Base-by-base conservation (phyloP, 2,329 filamentous ascomycete species). In the Calonectria henricotiae region DNA sequence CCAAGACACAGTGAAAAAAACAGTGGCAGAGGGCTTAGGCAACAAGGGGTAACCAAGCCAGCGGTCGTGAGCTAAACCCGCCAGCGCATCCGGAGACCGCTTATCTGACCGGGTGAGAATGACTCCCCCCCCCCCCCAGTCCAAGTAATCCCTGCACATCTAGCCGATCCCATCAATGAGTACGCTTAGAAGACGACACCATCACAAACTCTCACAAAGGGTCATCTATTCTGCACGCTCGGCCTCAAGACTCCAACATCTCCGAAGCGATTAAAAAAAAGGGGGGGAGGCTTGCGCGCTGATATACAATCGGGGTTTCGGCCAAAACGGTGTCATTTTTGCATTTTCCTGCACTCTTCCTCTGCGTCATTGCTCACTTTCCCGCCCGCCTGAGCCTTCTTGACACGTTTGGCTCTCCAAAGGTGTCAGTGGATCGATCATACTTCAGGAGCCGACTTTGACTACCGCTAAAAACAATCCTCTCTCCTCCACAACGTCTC, bases 351-450 rank as follows among this genome's bases (percentile, higher is more conserved):
- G 68, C 62, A 63, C 27, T 43, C 27, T 43, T 67, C 70, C 35
- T 54, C 65, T 63, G 68, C 75, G 72, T 71, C 76, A 73, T 55
- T 37, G 51, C 27, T 69, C 62, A 61, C 49, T 46, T 13, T 55
- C 51, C 51, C 32, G 32, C 51, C 51, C 4, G 30, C 51, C 32
- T 37, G 32, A 37, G 51, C 9, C 51, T 55, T 78, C 73, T 78
- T 76, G 76, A 77, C 76, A 78, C 75, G 76, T 78, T 69, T 55
- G 68, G 71, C 70, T 62, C 55, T 30, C 27, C 4, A 67, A 67
- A 62, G 51, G 63, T 55, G 49, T 44, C 41, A 71, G 67, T 54
- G 69, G 54, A 58, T 39, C 44, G 47, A 58, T 43, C 44, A 68
- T 32, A 62, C 58, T 43, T 54, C 15, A 7, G 20, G 27, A 30